Conservation (phyloP, 805 yeast genomes). For the Groenewaldozyma salmanticensis region DNA sequence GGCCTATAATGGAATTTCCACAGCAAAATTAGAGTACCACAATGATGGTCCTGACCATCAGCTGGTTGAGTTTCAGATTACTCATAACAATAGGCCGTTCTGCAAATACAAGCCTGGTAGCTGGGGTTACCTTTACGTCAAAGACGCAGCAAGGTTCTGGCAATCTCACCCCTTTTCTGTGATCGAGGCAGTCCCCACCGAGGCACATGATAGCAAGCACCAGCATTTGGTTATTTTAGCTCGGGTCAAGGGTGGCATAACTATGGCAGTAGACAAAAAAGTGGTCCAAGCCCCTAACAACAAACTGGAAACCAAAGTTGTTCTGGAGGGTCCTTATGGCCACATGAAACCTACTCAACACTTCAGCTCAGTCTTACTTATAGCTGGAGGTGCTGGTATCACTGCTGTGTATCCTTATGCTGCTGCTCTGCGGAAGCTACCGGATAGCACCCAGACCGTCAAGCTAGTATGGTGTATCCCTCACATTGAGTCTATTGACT, state of each 20-base stretch:
- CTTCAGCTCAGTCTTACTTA: constrained; percentile 31
- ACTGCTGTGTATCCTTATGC: constrained; percentile 44
- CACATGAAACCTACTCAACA: constrained; percentile 30
- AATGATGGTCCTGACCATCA: constrained; percentile 12
- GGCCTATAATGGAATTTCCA: constrained; percentile 40
- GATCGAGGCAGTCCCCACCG: constrained; percentile 10
- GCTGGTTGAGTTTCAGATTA: constrained; percentile 19
- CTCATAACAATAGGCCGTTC: constrained; percentile 29
- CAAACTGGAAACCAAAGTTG: constrained; percentile 21
- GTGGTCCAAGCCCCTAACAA: not conserved
- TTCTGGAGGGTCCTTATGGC: constrained; percentile 61
- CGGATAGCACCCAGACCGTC: constrained; percentile 17
- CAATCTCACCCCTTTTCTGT: constrained; percentile 69
- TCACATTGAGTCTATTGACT: constrained; percentile 39
- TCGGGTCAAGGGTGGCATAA: constrained; percentile 14
- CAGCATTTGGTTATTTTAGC: constrained; percentile 10
- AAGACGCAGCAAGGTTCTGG: constrained; percentile 46
- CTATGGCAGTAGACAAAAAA: constrained; percentile 7
- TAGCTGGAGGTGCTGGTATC: constrained; percentile 57
- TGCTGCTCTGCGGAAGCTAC: constrained; percentile 7
- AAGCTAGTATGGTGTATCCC: constrained; percentile 55
- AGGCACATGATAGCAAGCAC: too few species aligned
- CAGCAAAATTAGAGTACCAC: not conserved
- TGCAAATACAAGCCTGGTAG: constrained; percentile 48
- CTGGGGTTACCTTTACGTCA: constrained; percentile 47